Percentiles rank a stretch among this genome's conserved stretches.
These are phyloP conservation scores for Oryza meridionalis DNA, from an alignment of 176 grass and related monocot genomes.

Conservation along the genomic window DNA sequence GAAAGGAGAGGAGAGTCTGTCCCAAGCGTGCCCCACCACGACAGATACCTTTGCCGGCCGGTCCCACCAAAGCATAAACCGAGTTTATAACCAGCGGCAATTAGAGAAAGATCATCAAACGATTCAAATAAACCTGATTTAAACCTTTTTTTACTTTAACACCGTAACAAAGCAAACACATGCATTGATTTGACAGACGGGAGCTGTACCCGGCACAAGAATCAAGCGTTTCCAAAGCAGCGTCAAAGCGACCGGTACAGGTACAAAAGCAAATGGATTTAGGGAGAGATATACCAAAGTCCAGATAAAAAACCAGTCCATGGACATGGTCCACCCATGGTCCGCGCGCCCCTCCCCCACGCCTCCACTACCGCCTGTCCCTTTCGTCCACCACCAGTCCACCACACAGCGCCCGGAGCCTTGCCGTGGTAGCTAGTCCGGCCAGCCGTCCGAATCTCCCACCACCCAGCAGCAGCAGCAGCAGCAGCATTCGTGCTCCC, in stretches of 20 bases:
- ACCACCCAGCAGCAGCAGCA: conserved; percentile 28
- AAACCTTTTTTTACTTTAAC: neutral
- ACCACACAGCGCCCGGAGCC: conserved; percentile 24
- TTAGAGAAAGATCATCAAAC: too few relatives aligned
- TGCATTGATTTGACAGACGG: neutral
- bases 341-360: neutral
- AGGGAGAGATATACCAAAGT: neutral
- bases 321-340: conserved; percentile 30
- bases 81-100: neutral
- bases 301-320: conserved; percentile 34
- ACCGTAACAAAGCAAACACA: neutral
- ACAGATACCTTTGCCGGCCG: conserved; percentile 5
- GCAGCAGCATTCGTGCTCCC: conserved; percentile 34
- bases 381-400: neutral
- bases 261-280: neutral
- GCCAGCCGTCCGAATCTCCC: conserved; percentile 31
- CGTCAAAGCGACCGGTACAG: neutral
- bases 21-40: neutral
- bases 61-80: conserved; percentile 12
- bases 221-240: conserved; percentile 19
- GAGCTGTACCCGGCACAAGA: neutral
- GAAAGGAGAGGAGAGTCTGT: neutral
- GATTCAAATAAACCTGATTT: neutral
- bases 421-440: conserved; percentile 19
- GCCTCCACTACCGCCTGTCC: conserved; percentile 34